Evolutionary conservation across 2,329 filamentous ascomycete species (phyloP), one percentile per base, ranked within the genome.

Genomic region (Ceratocystis papillata): DNA sequence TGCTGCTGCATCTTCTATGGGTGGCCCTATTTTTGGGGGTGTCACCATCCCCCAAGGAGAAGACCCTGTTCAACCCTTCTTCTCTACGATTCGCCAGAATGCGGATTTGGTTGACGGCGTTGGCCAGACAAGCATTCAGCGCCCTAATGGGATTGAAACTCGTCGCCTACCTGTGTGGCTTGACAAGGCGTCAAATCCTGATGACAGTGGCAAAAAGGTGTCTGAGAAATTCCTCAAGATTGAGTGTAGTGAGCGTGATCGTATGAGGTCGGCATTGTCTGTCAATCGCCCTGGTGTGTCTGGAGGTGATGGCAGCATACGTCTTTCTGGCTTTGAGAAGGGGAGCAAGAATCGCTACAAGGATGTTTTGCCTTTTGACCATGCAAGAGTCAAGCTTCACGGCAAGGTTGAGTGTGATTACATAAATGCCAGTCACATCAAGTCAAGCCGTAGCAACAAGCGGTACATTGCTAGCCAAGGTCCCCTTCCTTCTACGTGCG

Each of bases 291-390:
- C 73, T 37, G 72, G 73, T 12, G 67, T 70, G 7, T 70, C 70
- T 8, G 45, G 28, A 6, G 69, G 67, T 17, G 70, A 67, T 70
- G 70, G 76, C 25, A 30, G 53, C 30, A 83, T 95, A 6, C 87
- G 90, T 71, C 85, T 99, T 63, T 94, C 89, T 0, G 94, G 94
- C 6, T 88, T 99, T 37, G 94, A 99, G 72, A 94, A 96, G 74
- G 94, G 94, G 6, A 85, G 81, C 20, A 97, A 97, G 78, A 99
- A 99, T 71, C 84, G 94, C 7, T 99, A 99, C 78, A 97, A 96
- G 77, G 95, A 96, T 71, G 96, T 97, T 66, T 87, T 96, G 76
- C 94, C 94, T 0, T 99, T 95, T 73, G 93, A 97, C 72, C 94
- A 99, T 75, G 87, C 90, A 2, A 81, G 94, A 67, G 94, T 99